Percentiles rank a stretch among this genome's conserved stretches.
These are phyloP conservation scores for Berberis vulgaris DNA, from an alignment of 164 flowering plant species.

Conservation along the genomic window DNA sequence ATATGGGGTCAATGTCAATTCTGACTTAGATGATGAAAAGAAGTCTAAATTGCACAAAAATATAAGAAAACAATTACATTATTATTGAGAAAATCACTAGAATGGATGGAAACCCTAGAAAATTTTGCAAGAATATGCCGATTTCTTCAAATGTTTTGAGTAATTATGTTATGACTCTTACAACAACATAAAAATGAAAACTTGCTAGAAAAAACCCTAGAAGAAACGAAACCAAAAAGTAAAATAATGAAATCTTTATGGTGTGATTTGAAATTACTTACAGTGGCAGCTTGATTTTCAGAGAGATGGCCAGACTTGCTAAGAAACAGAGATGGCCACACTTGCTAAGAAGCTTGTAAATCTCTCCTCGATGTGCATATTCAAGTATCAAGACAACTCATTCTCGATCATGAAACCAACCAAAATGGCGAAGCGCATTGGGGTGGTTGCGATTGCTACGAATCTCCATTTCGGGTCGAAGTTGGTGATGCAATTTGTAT, in stretches of 20 bases:
- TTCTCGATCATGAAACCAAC: constrained; percentile 81
- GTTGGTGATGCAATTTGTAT: constrained; percentile 59
- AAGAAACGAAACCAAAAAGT: too few relatives aligned
- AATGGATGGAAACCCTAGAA: not conserved
- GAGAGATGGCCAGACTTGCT: constrained; percentile 36
- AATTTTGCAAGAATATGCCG: not conserved
- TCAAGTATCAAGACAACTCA: constrained; percentile 80
- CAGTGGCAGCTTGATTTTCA: constrained; percentile 81
- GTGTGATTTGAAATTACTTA: constrained; percentile 9
- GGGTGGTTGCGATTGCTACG: constrained; percentile 71
- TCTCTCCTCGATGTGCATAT: constrained; percentile 83
- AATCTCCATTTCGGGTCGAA: constrained; percentile 84
- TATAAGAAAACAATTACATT: too few relatives aligned
- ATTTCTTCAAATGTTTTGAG: too few relatives aligned
- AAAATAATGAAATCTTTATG: too few relatives aligned
- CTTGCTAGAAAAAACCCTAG: too few relatives aligned
- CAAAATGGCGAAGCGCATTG: constrained; percentile 66
- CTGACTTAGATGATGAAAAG: too few relatives aligned
- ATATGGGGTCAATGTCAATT: too few relatives aligned
- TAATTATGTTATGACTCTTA: too few relatives aligned
- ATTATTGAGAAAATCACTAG: too few relatives aligned
- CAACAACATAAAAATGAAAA: too few relatives aligned
- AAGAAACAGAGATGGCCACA: constrained; percentile 38
- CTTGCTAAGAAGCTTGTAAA: constrained; percentile 49
- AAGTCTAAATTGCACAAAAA: too few relatives aligned